These are phyloP conservation scores for Chrysanthemum seticuspe DNA, from an alignment of 129 eudicot species.

Conservation along the genomic window DNA sequence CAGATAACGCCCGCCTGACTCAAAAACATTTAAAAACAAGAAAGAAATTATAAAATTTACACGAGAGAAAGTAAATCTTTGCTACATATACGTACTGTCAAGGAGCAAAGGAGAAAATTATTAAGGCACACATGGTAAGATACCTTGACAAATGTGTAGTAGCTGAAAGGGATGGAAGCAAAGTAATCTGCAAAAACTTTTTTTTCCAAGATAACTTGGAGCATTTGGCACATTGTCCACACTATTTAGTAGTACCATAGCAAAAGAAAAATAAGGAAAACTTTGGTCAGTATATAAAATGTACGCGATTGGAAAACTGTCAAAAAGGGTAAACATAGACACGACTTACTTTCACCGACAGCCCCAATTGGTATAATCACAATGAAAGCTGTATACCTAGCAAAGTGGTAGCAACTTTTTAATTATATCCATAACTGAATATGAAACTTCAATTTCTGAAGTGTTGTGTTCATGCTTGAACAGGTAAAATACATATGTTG, in stretches of 20 bases:
- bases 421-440: slow-evolving; percentile 1
- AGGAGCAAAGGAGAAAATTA: background rate
- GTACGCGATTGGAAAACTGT: slow-evolving; percentile 1
- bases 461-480: background rate
- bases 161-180: slow-evolving; percentile 64
- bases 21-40: background rate
- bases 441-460: slow-evolving; percentile 9
- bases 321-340: background rate
- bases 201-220: slow-evolving; percentile 65
- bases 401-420: slow-evolving; percentile 11
- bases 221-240: slow-evolving; percentile 94
- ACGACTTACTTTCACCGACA: slow-evolving; percentile 77
- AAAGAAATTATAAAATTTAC: background rate
- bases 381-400: slow-evolving; percentile 89
- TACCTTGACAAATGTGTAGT: slow-evolving; percentile 66
- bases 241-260: slow-evolving; percentile 45
- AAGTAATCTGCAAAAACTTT: slow-evolving; percentile 61
- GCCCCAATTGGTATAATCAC: slow-evolving; percentile 80
- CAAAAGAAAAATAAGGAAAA: background rate
- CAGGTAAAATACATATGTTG: slow-evolving; percentile 21
- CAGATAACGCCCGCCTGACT: slow-evolving; percentile 47
- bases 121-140: slow-evolving; percentile 2
- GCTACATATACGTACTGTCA: too few species aligned
- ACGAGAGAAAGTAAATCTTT: background rate
- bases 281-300: slow-evolving; percentile 5